Evolutionary conservation across 2,329 filamentous ascomycete genomes (phyloP), one percentile per base, ranked within the genome.

Genomic region (Botrytis elliptica): DNA sequence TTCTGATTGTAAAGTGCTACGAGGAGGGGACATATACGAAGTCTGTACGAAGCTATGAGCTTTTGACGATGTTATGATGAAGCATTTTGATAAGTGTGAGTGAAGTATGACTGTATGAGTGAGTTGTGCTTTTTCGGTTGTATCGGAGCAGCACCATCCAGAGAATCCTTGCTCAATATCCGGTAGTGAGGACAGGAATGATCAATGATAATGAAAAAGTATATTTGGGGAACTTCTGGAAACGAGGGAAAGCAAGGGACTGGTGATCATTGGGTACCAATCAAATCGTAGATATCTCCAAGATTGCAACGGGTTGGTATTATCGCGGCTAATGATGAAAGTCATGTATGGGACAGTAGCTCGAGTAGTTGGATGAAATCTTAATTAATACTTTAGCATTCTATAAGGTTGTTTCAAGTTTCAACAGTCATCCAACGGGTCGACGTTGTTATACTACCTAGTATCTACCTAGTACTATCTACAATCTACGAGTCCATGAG

Each of bases 251-350:
- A 55, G 16, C 49, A 55, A 14, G 49, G 49, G 7, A 55, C 49
- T n/a, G 33, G 18, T 65, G n/a, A 33, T 46, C 14, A 40, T n/a
- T 65, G 62, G 62, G 62, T 65, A 65, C 62, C 62, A 65, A 65
- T 65, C 62, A 65, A 22, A 63, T 63, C 6, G n/a, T 29, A 57
- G 52, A 59, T 22, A n/a, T 63, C n/a, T 29, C 18, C 20, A 65
- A n/a, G 62, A 65, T 65, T 65, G n/a, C n/a, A 65, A 65, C 40
- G 62, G 40, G 46, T 65, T 65, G 62, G n/a, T 65, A 8, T 63
- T 63, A 42, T 63, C 60, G 36, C 60, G 36, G 36, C 60, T 63
- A 63, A 63, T 62, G 36, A n/a, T 16, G 38, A 55, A 55, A 29
- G 52, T 42, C 10, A 42, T 64, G n/a, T 5, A 42, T 64, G n/a